phyloP scores from a whole-genome alignment of 306 rosid species.

The Vigna radiata region DNA sequence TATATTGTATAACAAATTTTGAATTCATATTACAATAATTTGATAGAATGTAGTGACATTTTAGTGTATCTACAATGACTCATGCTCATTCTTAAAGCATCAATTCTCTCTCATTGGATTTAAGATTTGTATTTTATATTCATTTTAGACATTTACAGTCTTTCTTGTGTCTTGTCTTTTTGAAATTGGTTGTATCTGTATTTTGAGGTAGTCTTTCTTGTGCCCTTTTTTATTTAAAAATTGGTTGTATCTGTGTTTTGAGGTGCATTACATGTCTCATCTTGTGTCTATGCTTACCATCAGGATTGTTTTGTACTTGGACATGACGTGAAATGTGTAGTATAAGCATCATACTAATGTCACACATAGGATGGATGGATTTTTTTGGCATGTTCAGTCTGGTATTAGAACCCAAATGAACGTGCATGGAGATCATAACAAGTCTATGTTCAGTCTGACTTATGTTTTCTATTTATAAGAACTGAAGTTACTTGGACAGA shows the following conservation, averaged over 20 bases:
- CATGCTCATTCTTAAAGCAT: background rate
- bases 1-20: background rate
- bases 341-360: background rate
- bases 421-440: background rate
- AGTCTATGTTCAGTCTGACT: no score
- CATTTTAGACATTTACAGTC: background rate
- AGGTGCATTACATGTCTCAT: background rate
- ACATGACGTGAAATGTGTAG: background rate
- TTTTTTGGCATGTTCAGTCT: conserved; percentile 1
- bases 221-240: background rate
- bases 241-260: background rate
- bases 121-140: background rate
- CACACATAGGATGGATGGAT: background rate
- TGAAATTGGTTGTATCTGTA: background rate
- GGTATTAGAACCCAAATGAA: background rate
- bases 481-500: background rate
- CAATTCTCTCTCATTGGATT: background rate
- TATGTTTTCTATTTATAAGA: no score
- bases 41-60: background rate
- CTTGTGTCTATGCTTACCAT: background rate
- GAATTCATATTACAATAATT: background rate
- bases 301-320: background rate
- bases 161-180: background rate
- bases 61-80: background rate
- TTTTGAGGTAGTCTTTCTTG: background rate